Base-by-base conservation (phyloP, 164 flowering plant species). In the Kalanchoe fedtschenkoi region DNA sequence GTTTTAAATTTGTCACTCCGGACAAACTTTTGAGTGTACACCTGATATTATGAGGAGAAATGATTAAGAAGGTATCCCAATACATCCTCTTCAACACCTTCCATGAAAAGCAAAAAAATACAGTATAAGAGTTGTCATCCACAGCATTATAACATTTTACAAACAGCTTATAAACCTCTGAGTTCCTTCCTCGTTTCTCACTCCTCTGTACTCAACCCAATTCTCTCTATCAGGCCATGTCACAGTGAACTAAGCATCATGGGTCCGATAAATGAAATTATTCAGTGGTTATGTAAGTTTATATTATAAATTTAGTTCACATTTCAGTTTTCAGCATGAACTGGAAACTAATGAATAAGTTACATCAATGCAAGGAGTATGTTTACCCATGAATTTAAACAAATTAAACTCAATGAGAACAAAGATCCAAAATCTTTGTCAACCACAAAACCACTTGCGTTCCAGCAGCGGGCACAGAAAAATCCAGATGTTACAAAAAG, bases 1-100 rank as follows among this genome's bases (percentile, higher is more conserved):
- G 97, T 86, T 70, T 88, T 90, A 64, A 85, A 88, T 64, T 90
- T 88, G 77, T 90, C 98, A 70, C 89, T 88, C 41, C 67, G 75
- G 14, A 71, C 72, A 38, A 70, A 65, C 55, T 68, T 72, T 63
- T 75, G 64, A 0, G 81, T 79, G 62, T 77, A 93, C 10, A 90
- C 85, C 98, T 93, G 80, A 64, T 22, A 58, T 62, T 33, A 44
- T 11, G 41, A 44, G 39, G 6, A 44, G 61, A 34, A 65, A 34
- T 17, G 26, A 13, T 34, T 26, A 8, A 28, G 30, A 37, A 37
- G 8, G 39, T 37, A 37, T 37, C 39, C 28, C 16, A 24, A 26
- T 47, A 7, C 54, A 10, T 10, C 29, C 28, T 19, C 28, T 47
- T 47, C 28, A 47, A 47, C 21, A 47, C 14, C 8, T 22, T 47